A percentile compares a stretch with the other conserved stretches of the same genome.
These are phyloP conservation scores for Zarea fungicola DNA, from an alignment of 2,329 filamentous ascomycete species.

Conservation along the genomic window DNA sequence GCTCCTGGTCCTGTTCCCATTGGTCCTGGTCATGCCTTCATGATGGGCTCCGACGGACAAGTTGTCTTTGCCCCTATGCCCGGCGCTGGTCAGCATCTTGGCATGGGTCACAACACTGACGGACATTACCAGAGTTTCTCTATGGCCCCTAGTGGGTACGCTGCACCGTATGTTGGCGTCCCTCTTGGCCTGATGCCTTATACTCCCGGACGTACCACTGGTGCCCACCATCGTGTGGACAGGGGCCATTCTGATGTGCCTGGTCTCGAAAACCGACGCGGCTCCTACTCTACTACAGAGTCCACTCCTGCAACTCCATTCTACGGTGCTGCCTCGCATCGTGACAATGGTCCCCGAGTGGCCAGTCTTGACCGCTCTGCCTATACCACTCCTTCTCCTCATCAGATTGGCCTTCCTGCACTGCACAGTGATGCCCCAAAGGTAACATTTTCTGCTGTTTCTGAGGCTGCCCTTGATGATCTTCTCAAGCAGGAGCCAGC, in stretches of 20 bases:
- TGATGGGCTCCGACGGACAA: slow-evolving; percentile 35
- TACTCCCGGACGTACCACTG: slow-evolving; percentile 45
- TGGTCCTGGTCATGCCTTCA: slow-evolving; percentile 30
- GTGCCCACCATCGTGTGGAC: slow-evolving; percentile 42
- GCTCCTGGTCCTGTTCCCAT: slow-evolving; percentile 26
- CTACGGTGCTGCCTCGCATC: slow-evolving; percentile 52
- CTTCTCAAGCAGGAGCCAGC: slow-evolving; percentile 70
- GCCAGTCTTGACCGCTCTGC: slow-evolving; percentile 56
- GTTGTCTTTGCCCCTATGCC: slow-evolving; percentile 32
- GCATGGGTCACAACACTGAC: slow-evolving; percentile 30
- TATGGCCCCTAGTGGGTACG: slow-evolving; percentile 28
- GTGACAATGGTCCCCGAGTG: slow-evolving; percentile 55
- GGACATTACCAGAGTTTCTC: slow-evolving; percentile 29
- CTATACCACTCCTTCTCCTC: slow-evolving; percentile 63
- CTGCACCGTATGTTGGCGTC: slow-evolving; percentile 32
- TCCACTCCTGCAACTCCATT: slow-evolving; percentile 62
- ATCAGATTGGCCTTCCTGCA: slow-evolving; percentile 44
- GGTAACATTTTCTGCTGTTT: slow-evolving; percentile 30
- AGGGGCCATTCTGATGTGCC: slow-evolving; percentile 51
- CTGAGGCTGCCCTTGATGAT: slow-evolving; percentile 54
- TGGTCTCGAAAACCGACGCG: slow-evolving; percentile 59
- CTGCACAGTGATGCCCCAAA: slow-evolving; percentile 41
- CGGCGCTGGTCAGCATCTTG: slow-evolving; percentile 28
- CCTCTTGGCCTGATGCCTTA: slow-evolving; percentile 42
- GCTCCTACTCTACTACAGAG: slow-evolving; percentile 63